Conservation (phyloP, 495 filamentous ascomycete genomes). For the Xanthoparmelia taractica region DNA sequence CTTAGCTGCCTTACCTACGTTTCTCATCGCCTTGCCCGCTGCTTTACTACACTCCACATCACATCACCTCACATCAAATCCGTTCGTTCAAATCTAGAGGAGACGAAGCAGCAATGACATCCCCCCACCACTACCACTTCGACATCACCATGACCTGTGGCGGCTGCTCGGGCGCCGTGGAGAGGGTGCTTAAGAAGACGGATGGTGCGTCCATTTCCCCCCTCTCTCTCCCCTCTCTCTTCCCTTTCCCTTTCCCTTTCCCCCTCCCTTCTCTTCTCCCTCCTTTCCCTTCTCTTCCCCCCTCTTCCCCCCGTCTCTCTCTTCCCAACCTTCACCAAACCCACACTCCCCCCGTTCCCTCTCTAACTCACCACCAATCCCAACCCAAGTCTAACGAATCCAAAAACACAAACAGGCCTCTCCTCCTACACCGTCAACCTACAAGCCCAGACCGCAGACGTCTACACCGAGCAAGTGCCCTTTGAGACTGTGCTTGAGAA, state of each 20-base stretch:
- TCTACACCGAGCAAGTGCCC: constrained; percentile 58
- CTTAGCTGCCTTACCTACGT: too few species aligned
- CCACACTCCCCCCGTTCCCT: not conserved
- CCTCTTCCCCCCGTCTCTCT: not conserved
- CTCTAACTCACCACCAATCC: too few species aligned
- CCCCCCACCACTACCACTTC: constrained; percentile 63
- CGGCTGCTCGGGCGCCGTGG: constrained; percentile 66
- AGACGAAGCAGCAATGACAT: not conserved
- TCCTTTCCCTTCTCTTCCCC: not conserved
- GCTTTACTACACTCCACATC: too few species aligned
- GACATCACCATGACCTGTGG: constrained; percentile 61
- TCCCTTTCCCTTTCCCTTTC: not conserved
- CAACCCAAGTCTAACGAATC: too few species aligned
- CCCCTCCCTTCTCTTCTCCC: not conserved
- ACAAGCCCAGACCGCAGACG: constrained; percentile 67
- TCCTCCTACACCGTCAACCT: constrained; percentile 81
- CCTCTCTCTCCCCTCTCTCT: not conserved
- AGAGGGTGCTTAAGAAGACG: constrained; percentile 89
- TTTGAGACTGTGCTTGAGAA: constrained; percentile 78
- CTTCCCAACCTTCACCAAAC: too few species aligned
- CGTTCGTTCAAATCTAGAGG: too few species aligned
- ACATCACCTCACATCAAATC: too few species aligned
- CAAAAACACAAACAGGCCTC: constrained; percentile 51
- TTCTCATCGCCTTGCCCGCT: too few species aligned
- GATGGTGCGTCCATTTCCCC: constrained; percentile 54